Base-by-base conservation (phyloP, 169 alveolate species). In the Plasmodium coatneyi region DNA sequence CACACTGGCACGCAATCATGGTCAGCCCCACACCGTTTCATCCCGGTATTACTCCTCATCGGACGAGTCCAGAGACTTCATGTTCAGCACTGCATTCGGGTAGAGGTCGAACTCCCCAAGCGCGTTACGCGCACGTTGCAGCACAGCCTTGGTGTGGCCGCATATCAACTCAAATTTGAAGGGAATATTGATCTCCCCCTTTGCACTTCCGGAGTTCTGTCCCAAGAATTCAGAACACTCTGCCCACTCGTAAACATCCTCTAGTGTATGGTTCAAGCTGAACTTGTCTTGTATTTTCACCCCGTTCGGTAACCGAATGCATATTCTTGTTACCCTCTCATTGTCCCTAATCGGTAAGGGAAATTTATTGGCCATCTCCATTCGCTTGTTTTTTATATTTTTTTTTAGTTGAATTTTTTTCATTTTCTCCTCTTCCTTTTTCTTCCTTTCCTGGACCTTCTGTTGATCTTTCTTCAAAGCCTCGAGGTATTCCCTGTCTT, bases 211-310 rank as follows among this genome's bases (percentile, higher is more conserved):
- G 5, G 36, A 6, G 32, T 19, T 6, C 30, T 5, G 25, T n/a
- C 34, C 54, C 28, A 84, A 74, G 28, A 74, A 72, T 5, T 84
- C 86, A 10, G 70, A 72, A 16, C 93, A 84, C 66, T 84, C 93
- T 9, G 93, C 93, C 93, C 93, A 84, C 10, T 84, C 93, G 5
- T 84, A 84, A 7, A 84, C 66, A 72, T 84, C 80, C 66, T 76
- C 70, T 52, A 84, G 2, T 4, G 93, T 84, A 46, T 84, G 83
- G 25, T 72, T 46, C 22, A 49, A 7, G 66, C 93, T 76, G 66
- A 84, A 84, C 10, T 43, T 46, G 41, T 49, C 60, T 71, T 84
- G 93, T 1, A 84, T 76, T 41, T 74, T 84, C 19, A 74, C 5
- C 5, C 93, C 93, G 14, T 84, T 84, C 14, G 93, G 84, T 28